Evolutionary conservation across 2,329 filamentous ascomycete species (phyloP), one percentile per base, ranked within the genome.

Genomic region (Orbilia javanica): DNA sequence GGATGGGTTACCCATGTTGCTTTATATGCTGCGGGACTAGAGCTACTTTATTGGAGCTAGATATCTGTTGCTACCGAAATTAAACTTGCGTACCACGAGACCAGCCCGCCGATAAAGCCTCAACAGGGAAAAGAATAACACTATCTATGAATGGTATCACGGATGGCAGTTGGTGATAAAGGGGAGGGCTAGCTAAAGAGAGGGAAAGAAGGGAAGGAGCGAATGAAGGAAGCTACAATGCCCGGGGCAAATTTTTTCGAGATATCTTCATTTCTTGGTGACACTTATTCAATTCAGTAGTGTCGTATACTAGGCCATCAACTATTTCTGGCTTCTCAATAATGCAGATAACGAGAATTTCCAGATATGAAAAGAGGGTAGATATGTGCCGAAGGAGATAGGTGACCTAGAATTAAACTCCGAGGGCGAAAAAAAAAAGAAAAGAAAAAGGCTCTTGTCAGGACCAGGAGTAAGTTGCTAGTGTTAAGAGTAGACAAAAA

Each of bases 201-300:
- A n/a, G n/a, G n/a, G n/a, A n/a, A n/a, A n/a, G n/a, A n/a, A n/a
- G n/a, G n/a, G n/a, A n/a, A n/a, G n/a, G n/a, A n/a, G n/a, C n/a
- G n/a, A n/a, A n/a, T n/a, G n/a, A n/a, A n/a, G n/a, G n/a, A 11
- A 36, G 7, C 13, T 11, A 36, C 13, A 39, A 11, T 3, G 36
- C 13, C 11, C 36, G 13, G 11, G 10, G 8, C 36, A 20, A 60
- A 39, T 22, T 27, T 7, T 60, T 60, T 60, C 13, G 42, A 42
- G n/a, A 42, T 57, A 57, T 57, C 34, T 60, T 34, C 20, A 42
- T 31, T 42, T 42, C 18, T 36, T 11, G 15, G 6, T 31, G 18
- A 42, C 8, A 22, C 34, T 7, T 42, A 60, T 60, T 60, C 55
- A 22, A 60, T 39, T 60, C 18, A 11, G 42, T 34, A 60, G 55